Evolutionary conservation across 225 moss, liverwort and hornwort genomes (phyloP), one percentile per base, ranked within the genome.

Genomic region (Physcomitrellopsis africana): DNA sequence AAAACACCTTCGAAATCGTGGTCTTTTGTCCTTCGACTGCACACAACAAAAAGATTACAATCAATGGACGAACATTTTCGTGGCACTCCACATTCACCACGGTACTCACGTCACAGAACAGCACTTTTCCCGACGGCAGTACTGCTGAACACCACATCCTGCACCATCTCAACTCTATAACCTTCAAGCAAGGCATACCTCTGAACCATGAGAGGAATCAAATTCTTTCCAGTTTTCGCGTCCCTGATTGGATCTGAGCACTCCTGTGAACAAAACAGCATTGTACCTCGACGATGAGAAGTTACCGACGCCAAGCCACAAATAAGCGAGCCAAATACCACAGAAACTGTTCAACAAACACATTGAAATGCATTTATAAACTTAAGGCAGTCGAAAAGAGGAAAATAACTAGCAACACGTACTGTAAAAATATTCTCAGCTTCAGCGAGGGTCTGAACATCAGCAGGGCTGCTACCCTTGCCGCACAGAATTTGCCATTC

Each of bases 1-100:
- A 91, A 92, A 79, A 97, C 60, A 51, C 94, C 96, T 72, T 86
- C 96, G 73, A 97, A 97, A 79, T 97, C 94, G 57, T 92, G 84
- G 72, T 92, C 89, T 67, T 94, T 89, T 22, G 89, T 80, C 77
- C 94, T 92, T 67, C 91, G 91, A 72, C 96, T 96, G 94, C 76
- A 80, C 63, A 78, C 3, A 20, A 65, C 44, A 54, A 63, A 58
- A 32, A 18, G 1, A 37, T 23, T 57, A 65, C 5, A 22, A 57
- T 80, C 27, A 73, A 55, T 54, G 62, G 1, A 15, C 37, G 14
- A 23, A 53, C 51, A 11, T 51, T 3, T 66, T 66, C 9, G 51
- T 29, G 44, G 15, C 9, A 65, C 23, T 43, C 59, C 63, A 48
- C 27, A 51, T 45, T 13, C 23, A 41, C 17, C 17, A 64, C 47